These are phyloP conservation scores for Metarhizium guizhouense DNA, from an alignment of 2,329 filamentous ascomycete genomes.

Conservation along the genomic window DNA sequence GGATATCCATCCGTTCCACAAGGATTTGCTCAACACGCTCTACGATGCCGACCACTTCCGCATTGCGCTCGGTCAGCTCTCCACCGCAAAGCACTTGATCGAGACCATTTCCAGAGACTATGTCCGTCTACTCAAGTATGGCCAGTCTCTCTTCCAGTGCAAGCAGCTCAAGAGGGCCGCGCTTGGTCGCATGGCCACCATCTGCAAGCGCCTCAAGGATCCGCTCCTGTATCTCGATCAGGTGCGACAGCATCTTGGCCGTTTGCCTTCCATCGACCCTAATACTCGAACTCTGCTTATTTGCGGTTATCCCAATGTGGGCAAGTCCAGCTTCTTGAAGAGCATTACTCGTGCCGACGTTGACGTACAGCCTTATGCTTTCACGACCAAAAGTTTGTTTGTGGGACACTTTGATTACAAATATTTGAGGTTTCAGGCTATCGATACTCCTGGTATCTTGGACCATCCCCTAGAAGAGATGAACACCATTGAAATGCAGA, in stretches of 20 bases:
- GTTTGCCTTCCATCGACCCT: constrained; percentile 96
- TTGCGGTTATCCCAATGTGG: constrained; percentile 94
- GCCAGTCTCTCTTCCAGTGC: constrained; percentile 94
- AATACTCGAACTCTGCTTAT: constrained; percentile 95
- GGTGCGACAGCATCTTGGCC: constrained; percentile 82
- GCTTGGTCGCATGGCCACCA: constrained; percentile 95
- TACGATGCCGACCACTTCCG: constrained; percentile 98
- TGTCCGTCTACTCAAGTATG: constrained; percentile 85
- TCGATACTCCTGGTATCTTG: constrained; percentile 96
- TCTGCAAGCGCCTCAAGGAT: constrained; percentile 90
- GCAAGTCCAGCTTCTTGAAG: constrained; percentile 92
- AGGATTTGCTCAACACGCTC: constrained; percentile 78
- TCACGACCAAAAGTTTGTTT: constrained; percentile 95
- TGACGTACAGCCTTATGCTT: constrained; percentile 94
- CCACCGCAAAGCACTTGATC: constrained; percentile 91
- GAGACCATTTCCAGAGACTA: constrained; percentile 96
- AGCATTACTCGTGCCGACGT: constrained; percentile 92
- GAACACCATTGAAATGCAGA: constrained; percentile 99
- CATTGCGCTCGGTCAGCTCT: constrained; percentile 91
- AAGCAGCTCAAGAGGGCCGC: constrained; percentile 97
- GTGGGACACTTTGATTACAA: constrained; percentile 98
- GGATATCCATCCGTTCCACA: constrained; percentile 93
- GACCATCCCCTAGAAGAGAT: constrained; percentile 98
- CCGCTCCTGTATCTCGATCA: constrained; percentile 93
- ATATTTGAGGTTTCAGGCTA: constrained; percentile 54